Conservation (phyloP, 169 alveolate species). For the Ichthyophthirius multifiliis region DNA sequence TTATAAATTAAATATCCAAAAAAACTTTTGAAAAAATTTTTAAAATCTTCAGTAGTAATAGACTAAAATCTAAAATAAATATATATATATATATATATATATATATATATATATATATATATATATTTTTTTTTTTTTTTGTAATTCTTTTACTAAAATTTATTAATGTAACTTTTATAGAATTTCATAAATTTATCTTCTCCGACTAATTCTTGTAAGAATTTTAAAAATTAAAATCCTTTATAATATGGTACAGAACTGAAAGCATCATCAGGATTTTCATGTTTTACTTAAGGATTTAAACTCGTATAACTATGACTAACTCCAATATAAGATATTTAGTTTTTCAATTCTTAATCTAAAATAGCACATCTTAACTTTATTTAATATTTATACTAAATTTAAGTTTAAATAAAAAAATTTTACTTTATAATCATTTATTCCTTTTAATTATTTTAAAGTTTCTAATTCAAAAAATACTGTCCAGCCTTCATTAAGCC, state of each 20-base stretch:
- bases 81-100: too few species aligned
- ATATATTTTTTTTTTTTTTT: not conserved
- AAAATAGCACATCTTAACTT: not conserved
- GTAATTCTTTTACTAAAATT: conserved; percentile 33
- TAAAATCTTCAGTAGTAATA: conserved; percentile 15
- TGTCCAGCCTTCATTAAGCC: conserved; percentile 92
- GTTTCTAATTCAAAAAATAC: conserved; percentile 82
- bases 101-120: conserved; percentile 19
- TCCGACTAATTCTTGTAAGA: conserved; percentile 65
- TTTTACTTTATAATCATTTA: conserved; percentile 48
- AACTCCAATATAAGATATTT: conserved; percentile 44
- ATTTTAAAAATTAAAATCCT: conserved; percentile 61
- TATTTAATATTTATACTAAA: not conserved
- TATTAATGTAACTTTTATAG: conserved; percentile 50
- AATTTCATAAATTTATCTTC: conserved; percentile 57
- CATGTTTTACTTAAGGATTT: conserved; percentile 62
- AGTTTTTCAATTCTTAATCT: conserved; percentile 28
- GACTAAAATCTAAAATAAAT: conserved; percentile 18
- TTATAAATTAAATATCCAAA: not conserved
- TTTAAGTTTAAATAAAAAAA: conserved; percentile 17
- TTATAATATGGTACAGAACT: conserved; percentile 81
- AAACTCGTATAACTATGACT: conserved; percentile 63
- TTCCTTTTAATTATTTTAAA: conserved; percentile 53
- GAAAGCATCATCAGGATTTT: conserved; percentile 86
- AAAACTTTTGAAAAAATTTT: conserved; percentile 6